A percentile compares a stretch with the other conserved stretches of the same genome.
Conservation (phyloP, 495 filamentous ascomycete genomes). For the Choiromyces venosus region DNA sequence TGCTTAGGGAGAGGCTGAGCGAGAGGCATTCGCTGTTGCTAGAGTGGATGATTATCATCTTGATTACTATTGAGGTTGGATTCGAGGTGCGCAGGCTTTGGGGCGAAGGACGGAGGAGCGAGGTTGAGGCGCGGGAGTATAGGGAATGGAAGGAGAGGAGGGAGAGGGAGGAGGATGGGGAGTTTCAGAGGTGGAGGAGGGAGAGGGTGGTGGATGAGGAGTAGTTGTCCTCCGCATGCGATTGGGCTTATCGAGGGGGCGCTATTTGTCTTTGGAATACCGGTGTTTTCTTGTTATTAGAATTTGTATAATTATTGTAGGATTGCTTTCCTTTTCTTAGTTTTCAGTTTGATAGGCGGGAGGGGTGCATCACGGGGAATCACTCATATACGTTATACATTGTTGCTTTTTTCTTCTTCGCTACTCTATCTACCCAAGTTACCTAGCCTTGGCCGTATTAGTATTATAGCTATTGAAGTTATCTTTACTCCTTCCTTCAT, state of each 20-base stretch:
- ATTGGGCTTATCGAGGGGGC: no score
- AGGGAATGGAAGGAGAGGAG: constrained; percentile 29
- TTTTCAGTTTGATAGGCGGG: background rate
- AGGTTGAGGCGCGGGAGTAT: constrained; percentile 46
- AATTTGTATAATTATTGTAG: background rate
- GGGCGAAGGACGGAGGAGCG: constrained; percentile 52
- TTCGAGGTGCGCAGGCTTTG: constrained; percentile 61
- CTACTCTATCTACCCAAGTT: background rate
- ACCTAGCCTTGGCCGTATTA: no score
- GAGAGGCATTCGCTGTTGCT: constrained; percentile 79
- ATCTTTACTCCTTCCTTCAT: background rate
- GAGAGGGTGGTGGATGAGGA: background rate
- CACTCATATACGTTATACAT: background rate
- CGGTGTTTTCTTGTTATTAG: background rate
- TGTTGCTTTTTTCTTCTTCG: background rate
- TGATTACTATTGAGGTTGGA: constrained; percentile 85
- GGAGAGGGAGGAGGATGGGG: constrained; percentile 30
- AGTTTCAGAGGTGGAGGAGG: constrained; percentile 30
- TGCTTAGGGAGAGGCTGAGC: constrained; percentile 79
- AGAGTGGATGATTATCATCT: constrained; percentile 95
- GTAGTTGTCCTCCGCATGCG: no score
- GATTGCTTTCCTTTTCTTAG: no score
- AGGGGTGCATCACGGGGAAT: background rate
- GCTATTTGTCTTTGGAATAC: background rate
- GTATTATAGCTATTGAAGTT: background rate